Conservation (phyloP, 805 yeast species). For the Saturnispora zaruensis region DNA sequence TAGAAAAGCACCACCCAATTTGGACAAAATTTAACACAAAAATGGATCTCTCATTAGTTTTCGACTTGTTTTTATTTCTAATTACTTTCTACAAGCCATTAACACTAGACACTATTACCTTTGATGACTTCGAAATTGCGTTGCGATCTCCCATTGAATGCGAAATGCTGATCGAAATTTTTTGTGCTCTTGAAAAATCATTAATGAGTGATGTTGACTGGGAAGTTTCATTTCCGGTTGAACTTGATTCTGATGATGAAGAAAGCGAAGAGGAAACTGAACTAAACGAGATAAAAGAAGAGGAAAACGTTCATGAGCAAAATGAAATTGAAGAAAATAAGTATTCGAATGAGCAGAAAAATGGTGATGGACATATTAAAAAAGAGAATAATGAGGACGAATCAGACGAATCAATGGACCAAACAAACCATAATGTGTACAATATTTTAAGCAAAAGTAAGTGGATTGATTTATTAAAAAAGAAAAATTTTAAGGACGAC, state of each 20-base stretch:
- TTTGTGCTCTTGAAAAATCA: constrained; percentile 54
- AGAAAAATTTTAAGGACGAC: constrained; percentile 72
- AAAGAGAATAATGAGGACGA: constrained; percentile 18
- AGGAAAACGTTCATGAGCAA: constrained; percentile 18
- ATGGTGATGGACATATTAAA: constrained; percentile 11
- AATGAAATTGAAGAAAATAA: constrained; percentile 17
- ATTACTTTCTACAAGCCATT: constrained; percentile 62
- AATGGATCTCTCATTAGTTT: constrained; percentile 12
- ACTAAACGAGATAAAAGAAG: constrained; percentile 19
- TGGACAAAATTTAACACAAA: constrained; percentile 19
- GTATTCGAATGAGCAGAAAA: constrained; percentile 13
- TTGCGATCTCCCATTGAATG: constrained; percentile 44
- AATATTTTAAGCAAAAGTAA: constrained; percentile 43
- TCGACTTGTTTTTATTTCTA: constrained; percentile 70
- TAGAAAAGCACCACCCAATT: constrained; percentile 15
- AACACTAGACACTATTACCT: constrained; percentile 62
- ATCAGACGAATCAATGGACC: constrained; percentile 22
- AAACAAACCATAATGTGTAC: constrained; percentile 36
- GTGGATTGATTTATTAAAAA: constrained; percentile 75
- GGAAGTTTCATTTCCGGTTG: constrained; percentile 23
- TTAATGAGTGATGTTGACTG: constrained; percentile 35
- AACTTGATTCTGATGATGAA: constrained; percentile 18
- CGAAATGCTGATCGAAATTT: constrained; percentile 53
- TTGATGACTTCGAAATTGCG: constrained; percentile 65
- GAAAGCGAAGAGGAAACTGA: constrained; percentile 14